Conservation (phyloP, 805 yeast genomes). For the Nakazawaea siamensis region DNA sequence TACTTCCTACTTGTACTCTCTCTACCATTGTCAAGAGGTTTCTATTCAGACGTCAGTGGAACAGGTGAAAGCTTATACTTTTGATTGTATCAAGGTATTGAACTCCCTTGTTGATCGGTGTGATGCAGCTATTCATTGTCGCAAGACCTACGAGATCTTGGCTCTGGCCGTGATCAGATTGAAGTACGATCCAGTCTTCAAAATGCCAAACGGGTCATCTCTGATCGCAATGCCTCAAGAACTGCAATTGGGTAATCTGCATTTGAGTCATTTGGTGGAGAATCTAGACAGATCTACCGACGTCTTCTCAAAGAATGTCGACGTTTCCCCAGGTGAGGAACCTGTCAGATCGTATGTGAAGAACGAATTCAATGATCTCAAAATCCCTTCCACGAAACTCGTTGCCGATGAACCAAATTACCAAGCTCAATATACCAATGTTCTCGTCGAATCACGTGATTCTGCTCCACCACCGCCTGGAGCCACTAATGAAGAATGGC, state of each 20-base stretch:
- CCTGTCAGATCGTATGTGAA: neutral
- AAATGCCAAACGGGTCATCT: conserved; percentile 14
- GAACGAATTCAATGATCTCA: conserved; percentile 2
- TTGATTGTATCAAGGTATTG: conserved; percentile 48
- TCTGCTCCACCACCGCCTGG: neutral
- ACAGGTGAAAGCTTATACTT: conserved; percentile 40
- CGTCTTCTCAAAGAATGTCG: neutral
- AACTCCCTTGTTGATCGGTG: conserved; percentile 58
- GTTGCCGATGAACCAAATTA: neutral
- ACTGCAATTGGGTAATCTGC: conserved; percentile 23
- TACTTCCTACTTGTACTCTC: conserved; percentile 69
- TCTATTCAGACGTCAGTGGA: conserved; percentile 35
- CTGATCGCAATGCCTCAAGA: conserved; percentile 13
- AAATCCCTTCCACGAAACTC: neutral
- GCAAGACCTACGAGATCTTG: conserved; percentile 62
- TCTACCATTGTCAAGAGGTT: conserved; percentile 59
- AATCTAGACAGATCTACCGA: conserved; percentile 12
- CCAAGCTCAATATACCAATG: conserved; percentile 2
- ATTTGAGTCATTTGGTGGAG: conserved; percentile 29
- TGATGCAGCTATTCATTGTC: conserved; percentile 70
- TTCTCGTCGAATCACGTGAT: neutral
- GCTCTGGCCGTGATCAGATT: conserved; percentile 64
- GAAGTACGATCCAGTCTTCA: conserved; percentile 24
- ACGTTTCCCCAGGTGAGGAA: neutral
- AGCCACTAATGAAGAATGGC: conserved; percentile 20